Conservation (phyloP, 306 rosid species). For the Vicia villosa region DNA sequence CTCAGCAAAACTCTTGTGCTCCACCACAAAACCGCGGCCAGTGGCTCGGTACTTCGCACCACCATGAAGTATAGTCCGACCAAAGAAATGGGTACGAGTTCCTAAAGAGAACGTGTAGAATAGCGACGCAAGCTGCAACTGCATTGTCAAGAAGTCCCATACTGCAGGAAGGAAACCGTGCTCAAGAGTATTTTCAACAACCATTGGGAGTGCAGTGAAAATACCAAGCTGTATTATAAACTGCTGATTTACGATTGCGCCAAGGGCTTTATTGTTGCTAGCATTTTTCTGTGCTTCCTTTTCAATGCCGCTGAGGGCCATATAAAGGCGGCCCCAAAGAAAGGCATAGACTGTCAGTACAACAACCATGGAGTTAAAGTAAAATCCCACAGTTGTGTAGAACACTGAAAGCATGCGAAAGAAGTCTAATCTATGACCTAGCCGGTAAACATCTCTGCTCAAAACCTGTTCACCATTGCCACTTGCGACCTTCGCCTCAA, state of each 20-base stretch:
- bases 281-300: constrained; percentile 28
- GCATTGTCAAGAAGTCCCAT: constrained; percentile 93
- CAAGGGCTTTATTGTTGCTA: constrained; percentile 74
- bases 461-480: constrained; percentile 97
- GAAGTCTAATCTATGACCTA: constrained; percentile 96
- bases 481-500: constrained; percentile 93
- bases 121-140: constrained; percentile 76
- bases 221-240: constrained; percentile 85
- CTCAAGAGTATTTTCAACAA: constrained; percentile 87
- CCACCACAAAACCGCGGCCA: constrained; percentile 96
- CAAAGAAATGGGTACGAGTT: constrained; percentile 81
- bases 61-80: constrained; percentile 92
- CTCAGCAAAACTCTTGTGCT: constrained; percentile 89
- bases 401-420: constrained; percentile 95
- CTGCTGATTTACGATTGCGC: constrained; percentile 83
- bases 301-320: constrained; percentile 91
- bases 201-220: constrained; percentile 92
- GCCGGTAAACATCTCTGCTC: constrained; percentile 90
- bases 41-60: constrained; percentile 97
- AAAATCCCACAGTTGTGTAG: constrained; percentile 81
- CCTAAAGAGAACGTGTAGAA: constrained; percentile 90
- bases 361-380: constrained; percentile 73
- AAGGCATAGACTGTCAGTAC: constrained; percentile 74
- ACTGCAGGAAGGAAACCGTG: constrained; percentile 88
- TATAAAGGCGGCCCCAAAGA: constrained; percentile 95